These are phyloP conservation scores for Scutellaria minor DNA, from an alignment of 257 asterid species.

Conservation along the genomic window DNA sequence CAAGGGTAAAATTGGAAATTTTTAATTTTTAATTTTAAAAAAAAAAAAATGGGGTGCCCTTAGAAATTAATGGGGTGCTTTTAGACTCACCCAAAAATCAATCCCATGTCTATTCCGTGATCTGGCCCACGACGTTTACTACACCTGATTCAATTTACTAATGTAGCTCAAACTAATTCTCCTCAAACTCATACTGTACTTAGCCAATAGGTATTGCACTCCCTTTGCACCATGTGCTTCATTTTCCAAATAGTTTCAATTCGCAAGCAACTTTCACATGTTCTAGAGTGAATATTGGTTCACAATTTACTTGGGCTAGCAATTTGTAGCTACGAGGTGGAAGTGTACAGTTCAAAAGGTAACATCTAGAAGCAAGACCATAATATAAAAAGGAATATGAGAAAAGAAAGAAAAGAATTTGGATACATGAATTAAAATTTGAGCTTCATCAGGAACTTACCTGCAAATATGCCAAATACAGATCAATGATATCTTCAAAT, in stretches of 20 bases:
- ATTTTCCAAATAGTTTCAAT: background rate
- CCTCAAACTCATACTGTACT: conserved; percentile 16
- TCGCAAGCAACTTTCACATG: conserved; percentile 3
- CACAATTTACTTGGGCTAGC: conserved; percentile 1
- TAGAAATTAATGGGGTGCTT: too few species aligned
- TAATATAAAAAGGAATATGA: conserved; percentile 25
- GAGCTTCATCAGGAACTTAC: conserved; percentile 52
- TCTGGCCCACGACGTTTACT: background rate
- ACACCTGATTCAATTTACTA: background rate
- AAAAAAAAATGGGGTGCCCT: too few species aligned
- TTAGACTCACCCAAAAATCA: too few species aligned
- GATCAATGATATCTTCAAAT: conserved; percentile 86
- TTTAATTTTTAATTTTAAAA: too few species aligned
- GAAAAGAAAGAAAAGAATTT: background rate
- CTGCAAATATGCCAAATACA: conserved; percentile 86
- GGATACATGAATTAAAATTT: conserved; percentile 16
- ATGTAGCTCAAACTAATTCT: conserved; percentile 23
- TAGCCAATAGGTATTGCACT: conserved; percentile 20
- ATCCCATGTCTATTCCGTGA: background rate
- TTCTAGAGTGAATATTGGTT: conserved; percentile 3
- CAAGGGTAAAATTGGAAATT: too few species aligned
- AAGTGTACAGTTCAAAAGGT: conserved; percentile 8
- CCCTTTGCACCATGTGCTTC: conserved; percentile 13
- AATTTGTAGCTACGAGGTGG: conserved; percentile 7
- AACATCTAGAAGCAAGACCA: conserved; percentile 9